These are phyloP conservation scores for Xylaria acuta DNA, from an alignment of 495 filamentous ascomycete genomes.

Conservation along the genomic window DNA sequence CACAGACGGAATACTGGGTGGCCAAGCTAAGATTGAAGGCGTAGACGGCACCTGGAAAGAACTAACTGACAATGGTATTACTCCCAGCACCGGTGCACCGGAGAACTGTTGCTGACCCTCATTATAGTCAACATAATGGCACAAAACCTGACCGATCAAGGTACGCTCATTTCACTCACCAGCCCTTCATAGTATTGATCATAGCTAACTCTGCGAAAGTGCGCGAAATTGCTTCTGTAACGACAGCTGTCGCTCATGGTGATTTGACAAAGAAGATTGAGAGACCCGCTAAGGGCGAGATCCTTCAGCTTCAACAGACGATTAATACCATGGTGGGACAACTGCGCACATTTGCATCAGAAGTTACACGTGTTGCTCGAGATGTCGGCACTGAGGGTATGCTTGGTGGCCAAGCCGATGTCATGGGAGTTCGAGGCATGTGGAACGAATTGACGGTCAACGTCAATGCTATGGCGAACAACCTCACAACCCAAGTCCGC, in stretches of 20 bases:
- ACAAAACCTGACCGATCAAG: constrained; percentile 68
- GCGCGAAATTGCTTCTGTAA: constrained; percentile 96
- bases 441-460: constrained; percentile 99
- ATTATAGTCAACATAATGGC: constrained; percentile 94
- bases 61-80: constrained; percentile 87
- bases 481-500: constrained; percentile 95
- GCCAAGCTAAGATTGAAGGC: constrained; percentile 91
- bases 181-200: not conserved
- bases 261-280: constrained; percentile 97
- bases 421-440: constrained; percentile 80
- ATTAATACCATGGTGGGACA: constrained; percentile 99
- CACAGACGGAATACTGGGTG: constrained; percentile 95
- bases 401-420: constrained; percentile 94
- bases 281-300: constrained; percentile 92
- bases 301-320: constrained; percentile 93
- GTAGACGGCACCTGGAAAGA: constrained; percentile 99
- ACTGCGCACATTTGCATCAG: constrained; percentile 92
- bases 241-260: constrained; percentile 94
- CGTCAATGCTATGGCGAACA: constrained; percentile 98
- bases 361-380: constrained; percentile 94
- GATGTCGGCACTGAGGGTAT: constrained; percentile 98
- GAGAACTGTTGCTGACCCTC: constrained; percentile 29
- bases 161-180: constrained; percentile 34
- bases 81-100: not conserved
- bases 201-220: constrained; percentile 55